Evolutionary conservation across 2,329 filamentous ascomycete genomes (phyloP).

Genomic region (Neonectria coccinea): DNA sequence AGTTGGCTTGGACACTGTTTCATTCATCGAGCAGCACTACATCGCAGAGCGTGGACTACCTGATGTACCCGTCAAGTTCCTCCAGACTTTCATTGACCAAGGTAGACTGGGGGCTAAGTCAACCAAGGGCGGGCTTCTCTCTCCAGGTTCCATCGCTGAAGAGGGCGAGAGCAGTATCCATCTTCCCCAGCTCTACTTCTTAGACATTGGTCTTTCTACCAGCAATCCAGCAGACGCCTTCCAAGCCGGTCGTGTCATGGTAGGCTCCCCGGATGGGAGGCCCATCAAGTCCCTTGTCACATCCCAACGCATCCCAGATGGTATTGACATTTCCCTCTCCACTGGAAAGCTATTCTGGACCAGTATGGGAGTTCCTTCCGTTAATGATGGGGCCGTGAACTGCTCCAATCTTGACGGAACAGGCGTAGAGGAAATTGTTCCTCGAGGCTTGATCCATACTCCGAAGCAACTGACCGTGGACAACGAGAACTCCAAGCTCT

Average conservation of each 20-base stretch:
- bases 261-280: constrained; percentile 29
- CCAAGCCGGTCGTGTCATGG: constrained; percentile 30
- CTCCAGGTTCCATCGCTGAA: constrained; percentile 33
- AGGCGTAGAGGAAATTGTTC: constrained; percentile 57
- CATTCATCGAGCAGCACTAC: constrained; percentile 66
- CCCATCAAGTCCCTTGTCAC: constrained; percentile 36
- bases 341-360: constrained; percentile 61
- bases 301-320: constrained; percentile 55
- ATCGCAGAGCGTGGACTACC: constrained; percentile 60
- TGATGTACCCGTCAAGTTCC: constrained; percentile 55
- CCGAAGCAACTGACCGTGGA: constrained; percentile 58
- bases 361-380: constrained; percentile 56
- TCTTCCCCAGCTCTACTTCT: constrained; percentile 38
- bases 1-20: constrained; percentile 65
- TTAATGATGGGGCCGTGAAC: constrained; percentile 57
- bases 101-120: constrained; percentile 61
- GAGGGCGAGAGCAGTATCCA: neutral
- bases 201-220: constrained; percentile 45
- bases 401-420: constrained; percentile 63
- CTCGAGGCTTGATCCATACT: constrained; percentile 60
- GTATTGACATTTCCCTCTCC: constrained; percentile 53
- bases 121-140: constrained; percentile 54
- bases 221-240: constrained; percentile 6
- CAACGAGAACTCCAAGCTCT: constrained; percentile 48
- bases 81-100: constrained; percentile 57